Evolutionary conservation across 169 alveolate genomes (phyloP).

Genomic region (Hammondia hammondi): DNA sequence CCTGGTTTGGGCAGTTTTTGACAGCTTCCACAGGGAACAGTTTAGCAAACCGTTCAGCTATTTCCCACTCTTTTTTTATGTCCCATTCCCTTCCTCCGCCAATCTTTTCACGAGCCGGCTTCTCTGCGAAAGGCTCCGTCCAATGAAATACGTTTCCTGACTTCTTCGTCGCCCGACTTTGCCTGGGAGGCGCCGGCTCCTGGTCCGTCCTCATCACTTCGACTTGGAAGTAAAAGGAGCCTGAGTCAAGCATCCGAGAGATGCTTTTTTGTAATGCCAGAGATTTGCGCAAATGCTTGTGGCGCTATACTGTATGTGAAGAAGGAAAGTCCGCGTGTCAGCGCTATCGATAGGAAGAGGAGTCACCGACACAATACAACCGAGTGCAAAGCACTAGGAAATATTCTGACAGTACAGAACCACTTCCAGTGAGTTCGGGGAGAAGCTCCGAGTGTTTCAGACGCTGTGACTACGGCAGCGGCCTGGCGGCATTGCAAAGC

Average conservation of each 20-base stretch:
- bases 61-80: too few species aligned
- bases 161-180: neutral
- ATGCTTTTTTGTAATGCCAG: neutral
- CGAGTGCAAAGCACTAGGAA: neutral
- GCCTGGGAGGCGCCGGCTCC: constrained; percentile 8
- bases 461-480: too few species aligned
- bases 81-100: too few species aligned
- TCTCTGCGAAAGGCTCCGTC: neutral
- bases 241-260: neutral
- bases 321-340: too few species aligned
- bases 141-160: neutral
- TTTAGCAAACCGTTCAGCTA: too few species aligned
- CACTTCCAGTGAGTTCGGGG: too few species aligned
- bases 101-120: neutral
- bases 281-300: neutral
- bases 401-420: too few species aligned
- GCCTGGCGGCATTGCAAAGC: too few species aligned
- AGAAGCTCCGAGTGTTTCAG: too few species aligned
- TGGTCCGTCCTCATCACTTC: neutral
- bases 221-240: neutral
- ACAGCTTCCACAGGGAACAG: too few species aligned
- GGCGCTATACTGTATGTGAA: too few species aligned
- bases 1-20: too few species aligned
- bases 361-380: neutral
- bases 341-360: neutral